Evolutionary conservation across 2,329 filamentous ascomycete genomes (phyloP).

Genomic region (Epichloe uncinata): DNA sequence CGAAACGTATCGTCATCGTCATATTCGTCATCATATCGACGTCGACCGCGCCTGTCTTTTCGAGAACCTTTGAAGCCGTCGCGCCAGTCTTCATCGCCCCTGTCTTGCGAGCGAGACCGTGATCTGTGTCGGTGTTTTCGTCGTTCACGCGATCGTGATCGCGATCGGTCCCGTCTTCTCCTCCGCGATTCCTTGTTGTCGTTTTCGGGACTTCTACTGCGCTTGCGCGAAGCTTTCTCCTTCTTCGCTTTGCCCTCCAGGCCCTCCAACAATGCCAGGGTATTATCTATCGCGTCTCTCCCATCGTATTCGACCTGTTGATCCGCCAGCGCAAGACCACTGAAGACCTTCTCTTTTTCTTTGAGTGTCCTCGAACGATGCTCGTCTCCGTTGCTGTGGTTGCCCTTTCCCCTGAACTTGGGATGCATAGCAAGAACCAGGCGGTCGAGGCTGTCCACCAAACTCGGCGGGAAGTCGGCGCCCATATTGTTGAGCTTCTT

Average conservation of each 20-base stretch:
- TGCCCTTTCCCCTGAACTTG: conserved; percentile 54
- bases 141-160: conserved; percentile 28
- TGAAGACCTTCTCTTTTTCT: conserved; percentile 79
- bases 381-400: conserved; percentile 25
- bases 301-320: conserved; percentile 33
- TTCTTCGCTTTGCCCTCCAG: conserved; percentile 55
- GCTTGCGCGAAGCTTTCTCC: conserved; percentile 36
- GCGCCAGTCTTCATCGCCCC: conserved; percentile 33
- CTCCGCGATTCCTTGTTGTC: conserved; percentile 28
- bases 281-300: conserved; percentile 74
- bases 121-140: conserved; percentile 22
- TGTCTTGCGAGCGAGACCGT: conserved; percentile 24
- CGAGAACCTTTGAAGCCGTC: conserved; percentile 19
- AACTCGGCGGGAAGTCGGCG: conserved; percentile 69
- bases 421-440: conserved; percentile 84
- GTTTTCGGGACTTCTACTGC: conserved; percentile 45
- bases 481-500: conserved; percentile 60
- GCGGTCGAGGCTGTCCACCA: conserved; percentile 85
- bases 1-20: conserved; percentile 45
- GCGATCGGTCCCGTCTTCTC: conserved; percentile 26
- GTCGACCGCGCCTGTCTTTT: conserved; percentile 23
- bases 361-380: conserved; percentile 36
- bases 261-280: conserved; percentile 79
- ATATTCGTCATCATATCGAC: conserved; percentile 27
- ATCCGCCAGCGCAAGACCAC: conserved; percentile 77